Evolutionary conservation across 352 stramenopile genomes (phyloP).

Genomic region (Peronospora destructor): DNA sequence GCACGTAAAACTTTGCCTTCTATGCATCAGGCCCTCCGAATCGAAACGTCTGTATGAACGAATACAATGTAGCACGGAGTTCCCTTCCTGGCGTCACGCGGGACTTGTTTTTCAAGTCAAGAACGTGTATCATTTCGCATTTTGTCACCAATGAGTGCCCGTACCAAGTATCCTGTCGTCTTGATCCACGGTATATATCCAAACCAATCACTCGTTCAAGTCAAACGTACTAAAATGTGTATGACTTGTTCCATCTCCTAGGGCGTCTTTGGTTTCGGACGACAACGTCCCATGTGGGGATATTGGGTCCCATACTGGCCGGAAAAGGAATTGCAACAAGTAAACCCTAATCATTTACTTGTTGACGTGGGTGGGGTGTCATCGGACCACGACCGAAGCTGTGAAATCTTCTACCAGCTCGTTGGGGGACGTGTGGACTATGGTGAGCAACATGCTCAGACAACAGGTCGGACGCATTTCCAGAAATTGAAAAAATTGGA

Average conservation of each 20-base stretch:
- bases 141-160: constrained; percentile 19
- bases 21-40: too few species aligned
- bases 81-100: not conserved
- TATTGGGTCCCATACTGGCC: constrained; percentile 51
- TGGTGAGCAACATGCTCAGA: constrained; percentile 34
- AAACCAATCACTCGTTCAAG: not conserved
- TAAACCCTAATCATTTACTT: constrained; percentile 53
- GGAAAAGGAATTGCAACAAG: constrained; percentile 31
- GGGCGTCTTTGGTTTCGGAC: constrained; percentile 58
- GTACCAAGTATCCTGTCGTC: constrained; percentile 51
- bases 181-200: constrained; percentile 47
- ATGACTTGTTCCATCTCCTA: not conserved
- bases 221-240: not conserved
- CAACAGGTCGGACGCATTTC: constrained; percentile 10
- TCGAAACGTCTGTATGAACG: too few species aligned
- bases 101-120: constrained; percentile 10
- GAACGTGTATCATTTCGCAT: not conserved
- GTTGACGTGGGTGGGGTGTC: constrained; percentile 53
- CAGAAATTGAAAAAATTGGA: too few species aligned
- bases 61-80: too few species aligned
- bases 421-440: constrained; percentile 56
- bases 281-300: constrained; percentile 38
- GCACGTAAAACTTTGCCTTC: too few species aligned
- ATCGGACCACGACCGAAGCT: constrained; percentile 64
- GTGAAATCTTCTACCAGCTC: constrained; percentile 63